Evolutionary conservation across 78 protist species (phyloP), one percentile per base, ranked within the genome.

Genomic region (Dictyostelium intermedium): DNA sequence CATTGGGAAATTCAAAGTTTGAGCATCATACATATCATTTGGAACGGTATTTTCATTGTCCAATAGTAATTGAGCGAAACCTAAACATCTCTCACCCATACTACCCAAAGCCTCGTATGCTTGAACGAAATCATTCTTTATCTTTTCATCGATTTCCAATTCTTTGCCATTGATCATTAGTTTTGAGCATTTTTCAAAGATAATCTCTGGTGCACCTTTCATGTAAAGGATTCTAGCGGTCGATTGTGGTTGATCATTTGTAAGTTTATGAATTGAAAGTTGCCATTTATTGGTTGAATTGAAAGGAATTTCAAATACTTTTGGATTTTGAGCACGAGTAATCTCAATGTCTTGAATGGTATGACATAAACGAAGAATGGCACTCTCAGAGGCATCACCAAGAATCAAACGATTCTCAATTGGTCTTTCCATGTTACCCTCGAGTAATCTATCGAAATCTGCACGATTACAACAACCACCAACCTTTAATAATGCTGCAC

Each of bases 201-300:
- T 80, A 23, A 97, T 87, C 87, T 98, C 99, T 34, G 98, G 99
- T 23, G 99, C 98, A 60, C 99, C 98, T 89, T 98, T 97, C 98
- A 98, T 84, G 41, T 87, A 50, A n/a, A 97, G 72, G 1, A 91
- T 35, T n/a, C 77, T 82, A 25, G 53, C 61, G 37, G 78, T n/a
- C 34, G 84, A 76, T 20, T 79, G 43, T 43, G 25, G 74, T 56
- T 56, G 27, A n/a, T 27, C 76, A 34, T 73, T 39, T 60, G 53
- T 0, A 14, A 84, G 30, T 60, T 92, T 76, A 81, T 91, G 93
- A 60, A 92, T 84, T 23, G 94, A 84, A 6, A 92, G 41, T 89
- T 85, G 96, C 95, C 95, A 97, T 85, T 97, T 97, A 96, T 97
- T 97, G 43, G 95, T 94, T 27, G 98, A 97, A 96, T 98, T 97